Percentiles rank a stretch among this genome's conserved stretches.
phyloP scores from a whole-genome alignment of 192 early-diverging fungal species.

The Neocallimastix lanati region DNA sequence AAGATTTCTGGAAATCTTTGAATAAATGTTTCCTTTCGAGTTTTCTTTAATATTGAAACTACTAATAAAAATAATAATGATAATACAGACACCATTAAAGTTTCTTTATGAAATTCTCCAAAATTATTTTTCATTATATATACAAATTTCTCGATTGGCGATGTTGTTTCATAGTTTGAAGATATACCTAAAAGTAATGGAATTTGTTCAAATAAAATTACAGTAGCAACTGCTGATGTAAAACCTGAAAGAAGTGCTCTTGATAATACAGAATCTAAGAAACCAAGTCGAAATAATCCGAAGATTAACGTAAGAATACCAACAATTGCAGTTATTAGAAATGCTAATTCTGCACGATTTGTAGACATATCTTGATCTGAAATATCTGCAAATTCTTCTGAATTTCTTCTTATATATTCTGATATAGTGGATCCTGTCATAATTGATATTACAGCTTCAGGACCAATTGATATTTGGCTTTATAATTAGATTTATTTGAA shows the following conservation, averaged over 20 bases:
- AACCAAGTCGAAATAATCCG: constrained; percentile 93
- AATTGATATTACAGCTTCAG: constrained; percentile 82
- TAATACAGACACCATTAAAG: constrained; percentile 46
- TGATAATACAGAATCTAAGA: constrained; percentile 87
- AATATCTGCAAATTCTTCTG: background rate
- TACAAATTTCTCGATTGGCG: constrained; percentile 59
- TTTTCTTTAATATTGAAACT: constrained; percentile 30
- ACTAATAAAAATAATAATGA: constrained; percentile 51
- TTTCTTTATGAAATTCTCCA: constrained; percentile 42
- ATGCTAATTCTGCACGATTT: background rate
- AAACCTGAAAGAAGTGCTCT: constrained; percentile 88
- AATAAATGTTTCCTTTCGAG: constrained; percentile 24
- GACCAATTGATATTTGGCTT: constrained; percentile 83
- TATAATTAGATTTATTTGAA: background rate
- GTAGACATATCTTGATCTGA: constrained; percentile 13
- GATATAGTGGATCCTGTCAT: constrained; percentile 47
- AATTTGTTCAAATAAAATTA: constrained; percentile 76
- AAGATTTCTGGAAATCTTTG: constrained; percentile 83
- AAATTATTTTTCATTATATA: constrained; percentile 44
- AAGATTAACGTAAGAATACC: constrained; percentile 82
- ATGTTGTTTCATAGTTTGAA: constrained; percentile 41
- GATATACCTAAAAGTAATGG: constrained; percentile 53
- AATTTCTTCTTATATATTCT: constrained; percentile 15
- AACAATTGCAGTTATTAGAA: constrained; percentile 65
- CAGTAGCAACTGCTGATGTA: constrained; percentile 81